A percentile compares a stretch with the other conserved stretches of the same genome.
Conservation (phyloP, 225 moss, liverwort and hornwort genomes). For the Bryoerythrophyllum caledonicum region DNA sequence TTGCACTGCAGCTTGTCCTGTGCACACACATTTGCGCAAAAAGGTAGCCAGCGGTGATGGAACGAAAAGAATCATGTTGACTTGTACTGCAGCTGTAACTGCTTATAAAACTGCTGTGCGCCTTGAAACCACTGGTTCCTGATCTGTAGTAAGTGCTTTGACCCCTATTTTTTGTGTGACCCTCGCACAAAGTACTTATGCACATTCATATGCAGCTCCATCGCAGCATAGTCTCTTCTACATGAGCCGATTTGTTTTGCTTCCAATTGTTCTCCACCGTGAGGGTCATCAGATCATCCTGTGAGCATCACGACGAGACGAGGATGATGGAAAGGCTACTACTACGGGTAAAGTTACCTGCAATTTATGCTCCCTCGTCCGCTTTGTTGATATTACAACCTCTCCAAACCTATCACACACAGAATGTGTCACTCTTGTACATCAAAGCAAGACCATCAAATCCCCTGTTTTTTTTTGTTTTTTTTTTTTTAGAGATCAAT, state of each 20-base stretch:
- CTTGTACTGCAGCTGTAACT: conserved; percentile 5
- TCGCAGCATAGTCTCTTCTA: background rate
- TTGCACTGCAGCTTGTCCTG: background rate
- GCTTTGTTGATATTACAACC: background rate
- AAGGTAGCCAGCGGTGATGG: conserved; percentile 22
- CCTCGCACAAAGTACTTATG: background rate
- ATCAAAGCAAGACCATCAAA: background rate
- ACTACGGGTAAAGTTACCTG: conserved; percentile 10
- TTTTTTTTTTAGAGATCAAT: background rate
- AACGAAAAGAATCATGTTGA: conserved; percentile 3
- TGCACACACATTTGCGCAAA: background rate
- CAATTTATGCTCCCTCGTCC: background rate
- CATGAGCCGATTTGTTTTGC: background rate
- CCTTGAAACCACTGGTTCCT: conserved; percentile 24
- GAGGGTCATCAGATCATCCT: background rate
- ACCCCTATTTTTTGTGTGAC: background rate
- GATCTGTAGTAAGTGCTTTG: background rate
- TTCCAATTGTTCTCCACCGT: too few species aligned
- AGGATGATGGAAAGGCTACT: background rate
- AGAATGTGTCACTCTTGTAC: background rate
- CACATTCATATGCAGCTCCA: conserved; percentile 1
- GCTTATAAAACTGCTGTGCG: conserved; percentile 9
- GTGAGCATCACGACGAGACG: background rate
- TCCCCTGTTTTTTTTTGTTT: too few species aligned
- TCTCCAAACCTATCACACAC: background rate